A percentile compares a stretch with the other conserved stretches of the same genome.
Conservation (phyloP, 148 eudicot genomes). For the Arbutus unedo region DNA sequence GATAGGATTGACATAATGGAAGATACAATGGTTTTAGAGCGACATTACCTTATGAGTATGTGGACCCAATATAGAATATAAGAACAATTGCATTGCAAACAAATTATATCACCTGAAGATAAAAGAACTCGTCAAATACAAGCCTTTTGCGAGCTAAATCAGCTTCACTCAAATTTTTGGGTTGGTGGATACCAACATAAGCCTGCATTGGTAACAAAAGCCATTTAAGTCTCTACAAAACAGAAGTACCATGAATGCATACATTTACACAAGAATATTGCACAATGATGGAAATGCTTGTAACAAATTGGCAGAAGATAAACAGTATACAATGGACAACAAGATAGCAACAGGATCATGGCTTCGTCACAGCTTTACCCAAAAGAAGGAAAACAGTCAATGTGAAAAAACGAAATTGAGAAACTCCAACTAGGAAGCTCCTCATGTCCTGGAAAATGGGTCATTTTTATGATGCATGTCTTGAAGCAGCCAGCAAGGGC, state of each 20-base stretch:
- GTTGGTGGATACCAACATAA: constrained; percentile 87
- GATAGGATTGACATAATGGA: not conserved
- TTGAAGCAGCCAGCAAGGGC: not conserved
- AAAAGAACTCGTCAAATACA: constrained; percentile 95
- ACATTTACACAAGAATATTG: not conserved
- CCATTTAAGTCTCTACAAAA: constrained; percentile 3
- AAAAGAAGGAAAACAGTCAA: not conserved
- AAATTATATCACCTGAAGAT: constrained; percentile 65
- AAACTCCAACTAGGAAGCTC: not conserved
- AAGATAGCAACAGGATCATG: not conserved
- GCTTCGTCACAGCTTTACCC: not conserved
- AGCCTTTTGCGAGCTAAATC: constrained; percentile 87
- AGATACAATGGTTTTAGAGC: not conserved
- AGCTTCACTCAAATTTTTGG: constrained; percentile 59
- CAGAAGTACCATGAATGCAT: not conserved
- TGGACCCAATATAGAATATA: not conserved
- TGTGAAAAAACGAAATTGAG: not conserved
- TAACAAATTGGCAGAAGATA: not conserved
- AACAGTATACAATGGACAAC: too few species aligned
- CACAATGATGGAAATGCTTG: not conserved
- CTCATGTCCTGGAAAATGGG: not conserved
- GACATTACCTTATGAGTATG: not conserved
- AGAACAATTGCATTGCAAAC: not conserved
- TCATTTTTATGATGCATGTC: not conserved
- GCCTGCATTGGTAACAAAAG: constrained; percentile 50